Conservation (phyloP, 2,329 filamentous ascomycete genomes). For the Ceratocystis colombiana region DNA sequence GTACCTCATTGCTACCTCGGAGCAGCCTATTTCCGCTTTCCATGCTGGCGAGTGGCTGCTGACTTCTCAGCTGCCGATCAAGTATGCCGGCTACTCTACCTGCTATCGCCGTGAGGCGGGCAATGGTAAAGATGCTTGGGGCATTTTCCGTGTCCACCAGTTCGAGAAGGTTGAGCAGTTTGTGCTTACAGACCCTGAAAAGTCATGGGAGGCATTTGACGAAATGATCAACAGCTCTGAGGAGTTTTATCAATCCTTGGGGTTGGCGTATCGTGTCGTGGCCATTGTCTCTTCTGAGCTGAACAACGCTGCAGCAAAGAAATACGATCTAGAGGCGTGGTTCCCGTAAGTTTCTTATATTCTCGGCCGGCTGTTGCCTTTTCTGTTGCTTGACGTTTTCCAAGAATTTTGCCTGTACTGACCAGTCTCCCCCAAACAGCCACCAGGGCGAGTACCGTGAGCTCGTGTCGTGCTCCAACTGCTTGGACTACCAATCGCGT, state of each 20-base stretch:
- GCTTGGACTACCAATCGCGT: conserved; percentile 92
- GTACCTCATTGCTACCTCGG: conserved; percentile 66
- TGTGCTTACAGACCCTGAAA: conserved; percentile 70
- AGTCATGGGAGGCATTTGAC: conserved; percentile 88
- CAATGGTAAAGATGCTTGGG: conserved; percentile 83
- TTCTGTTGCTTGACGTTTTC: not conserved
- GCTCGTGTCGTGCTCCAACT: conserved; percentile 94
- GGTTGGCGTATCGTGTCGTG: conserved; percentile 82
- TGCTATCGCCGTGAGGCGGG: conserved; percentile 96
- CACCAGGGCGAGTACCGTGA: conserved; percentile 93
- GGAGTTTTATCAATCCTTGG: conserved; percentile 87
- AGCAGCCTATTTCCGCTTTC: conserved; percentile 87
- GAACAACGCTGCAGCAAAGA: conserved; percentile 69
- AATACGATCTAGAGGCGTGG: conserved; percentile 93
- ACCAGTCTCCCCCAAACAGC: not conserved
- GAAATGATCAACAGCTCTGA: conserved; percentile 85
- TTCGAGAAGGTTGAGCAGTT: conserved; percentile 93
- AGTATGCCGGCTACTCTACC: conserved; percentile 84
- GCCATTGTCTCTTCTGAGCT: conserved; percentile 93
- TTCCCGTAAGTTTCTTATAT: conserved; percentile 55
- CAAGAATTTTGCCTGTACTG: not conserved
- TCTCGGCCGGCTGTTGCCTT: not conserved
- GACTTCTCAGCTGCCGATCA: conserved; percentile 76
- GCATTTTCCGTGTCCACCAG: conserved; percentile 94
- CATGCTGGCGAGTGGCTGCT: conserved; percentile 92